phyloP scores from a whole-genome alignment of 2,329 filamentous ascomycete genomes.

The Grosmannia clavigera region DNA sequence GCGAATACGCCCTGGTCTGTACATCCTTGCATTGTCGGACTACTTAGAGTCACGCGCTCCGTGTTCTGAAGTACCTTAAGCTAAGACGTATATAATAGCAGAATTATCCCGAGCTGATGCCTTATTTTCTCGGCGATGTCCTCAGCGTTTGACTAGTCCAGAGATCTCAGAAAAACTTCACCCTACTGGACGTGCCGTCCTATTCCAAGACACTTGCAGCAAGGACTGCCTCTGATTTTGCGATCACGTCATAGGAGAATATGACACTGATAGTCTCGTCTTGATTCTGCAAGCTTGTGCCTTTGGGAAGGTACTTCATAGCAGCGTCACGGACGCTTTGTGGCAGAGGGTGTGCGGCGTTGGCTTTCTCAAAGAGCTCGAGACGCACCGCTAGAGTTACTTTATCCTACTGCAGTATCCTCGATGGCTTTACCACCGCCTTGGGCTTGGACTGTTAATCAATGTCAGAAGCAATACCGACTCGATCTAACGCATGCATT shows the following conservation, averaged over 20 bases:
- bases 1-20: no score
- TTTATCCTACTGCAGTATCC: neutral
- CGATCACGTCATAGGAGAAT: neutral
- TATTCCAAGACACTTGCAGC: neutral
- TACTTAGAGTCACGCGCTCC: no score
- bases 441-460: neutral
- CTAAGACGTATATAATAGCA: no score
- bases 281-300: neutral
- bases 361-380: neutral
- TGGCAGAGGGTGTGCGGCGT: neutral
- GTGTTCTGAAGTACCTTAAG: no score
- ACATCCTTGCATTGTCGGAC: no score
- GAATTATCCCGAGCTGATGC: no score
- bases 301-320: neutral
- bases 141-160: no score
- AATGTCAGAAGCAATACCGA: neutral
- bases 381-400: neutral
- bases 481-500: neutral
- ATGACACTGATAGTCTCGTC: neutral
- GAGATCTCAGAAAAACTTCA: no score
- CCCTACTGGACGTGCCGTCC: neutral
- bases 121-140: no score
- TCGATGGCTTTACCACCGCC: neutral
- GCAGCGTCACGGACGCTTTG: neutral
- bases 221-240: neutral